Conservation (phyloP, 495 filamentous ascomycete species). For the Tuber borchii region DNA sequence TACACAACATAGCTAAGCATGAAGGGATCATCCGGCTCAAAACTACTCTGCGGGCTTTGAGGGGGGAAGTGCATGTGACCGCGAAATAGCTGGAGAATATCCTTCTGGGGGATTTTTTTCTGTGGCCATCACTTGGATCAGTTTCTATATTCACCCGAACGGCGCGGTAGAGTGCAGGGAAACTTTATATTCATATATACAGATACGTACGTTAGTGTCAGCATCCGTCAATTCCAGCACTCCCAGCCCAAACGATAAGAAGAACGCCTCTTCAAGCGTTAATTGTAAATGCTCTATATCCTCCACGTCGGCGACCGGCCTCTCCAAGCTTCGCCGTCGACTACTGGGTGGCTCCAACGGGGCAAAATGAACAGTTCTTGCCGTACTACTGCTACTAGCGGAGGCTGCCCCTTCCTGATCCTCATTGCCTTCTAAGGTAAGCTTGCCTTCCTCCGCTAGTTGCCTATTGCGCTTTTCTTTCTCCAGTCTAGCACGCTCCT, state of each 20-base stretch:
- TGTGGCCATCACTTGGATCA: constrained; percentile 23
- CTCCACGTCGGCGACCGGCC: constrained; percentile 45
- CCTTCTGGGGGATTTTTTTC: constrained; percentile 47
- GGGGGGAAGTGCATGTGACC: constrained; percentile 64
- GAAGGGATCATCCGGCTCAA: constrained; percentile 72
- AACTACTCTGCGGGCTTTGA: constrained; percentile 39
- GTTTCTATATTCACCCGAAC: constrained; percentile 6
- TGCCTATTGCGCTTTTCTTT: constrained; percentile 70
- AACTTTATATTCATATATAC: constrained; percentile 21
- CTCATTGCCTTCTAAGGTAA: constrained; percentile 42
- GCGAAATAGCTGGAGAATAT: constrained; percentile 61
- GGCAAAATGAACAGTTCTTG: constrained; percentile 30
- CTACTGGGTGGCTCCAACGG: constrained; percentile 27
- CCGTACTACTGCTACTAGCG: constrained; percentile 7
- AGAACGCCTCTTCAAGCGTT: constrained; percentile 85
- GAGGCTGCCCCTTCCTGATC: constrained; percentile 12
- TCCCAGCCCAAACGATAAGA: constrained; percentile 75
- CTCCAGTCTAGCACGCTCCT: constrained; percentile 80
- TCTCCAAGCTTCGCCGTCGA: constrained; percentile 24
- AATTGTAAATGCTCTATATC: constrained; percentile 91
- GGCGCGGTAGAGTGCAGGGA: constrained; percentile 36
- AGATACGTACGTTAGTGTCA: constrained; percentile 44
- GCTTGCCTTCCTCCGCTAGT: constrained; percentile 50
- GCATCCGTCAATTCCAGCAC: constrained; percentile 61
- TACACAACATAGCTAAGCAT: constrained; percentile 80